Evolutionary conservation across 1,284 basidiomycete species (phyloP).

Genomic region (Ustilago trichophora): DNA sequence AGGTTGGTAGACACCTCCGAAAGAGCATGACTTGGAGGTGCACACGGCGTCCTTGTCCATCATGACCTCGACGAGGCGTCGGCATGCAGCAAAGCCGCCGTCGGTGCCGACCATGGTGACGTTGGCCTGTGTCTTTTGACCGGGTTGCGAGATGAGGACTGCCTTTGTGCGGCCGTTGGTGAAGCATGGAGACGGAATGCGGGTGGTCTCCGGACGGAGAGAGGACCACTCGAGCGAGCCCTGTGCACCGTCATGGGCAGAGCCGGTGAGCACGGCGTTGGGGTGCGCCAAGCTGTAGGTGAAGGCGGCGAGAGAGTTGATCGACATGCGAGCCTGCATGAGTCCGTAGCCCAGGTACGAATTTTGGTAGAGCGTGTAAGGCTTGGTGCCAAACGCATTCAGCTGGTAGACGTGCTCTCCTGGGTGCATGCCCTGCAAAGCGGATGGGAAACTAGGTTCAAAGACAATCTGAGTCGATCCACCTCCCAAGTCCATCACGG

Average conservation of each 20-base stretch:
- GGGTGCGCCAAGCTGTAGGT: conserved; percentile 72
- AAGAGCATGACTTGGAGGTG: conserved; percentile 83
- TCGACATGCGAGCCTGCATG: conserved; percentile 84
- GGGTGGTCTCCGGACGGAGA: conserved; percentile 57
- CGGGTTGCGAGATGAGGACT: conserved; percentile 77
- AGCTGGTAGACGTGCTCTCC: conserved; percentile 95
- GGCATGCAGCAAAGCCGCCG: conserved; percentile 86
- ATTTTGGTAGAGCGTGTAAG: conserved; percentile 64
- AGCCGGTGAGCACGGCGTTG: conserved; percentile 46
- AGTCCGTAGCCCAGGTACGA: conserved; percentile 85
- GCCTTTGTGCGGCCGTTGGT: conserved; percentile 74
- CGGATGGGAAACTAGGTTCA: conserved; percentile 73
- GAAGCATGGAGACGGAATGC: conserved; percentile 82
- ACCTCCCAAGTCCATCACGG: conserved; percentile 94
- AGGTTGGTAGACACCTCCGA: conserved; percentile 97
- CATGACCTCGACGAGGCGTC: conserved; percentile 84
- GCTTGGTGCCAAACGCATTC: conserved; percentile 59
- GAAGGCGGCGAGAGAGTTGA: conserved; percentile 90
- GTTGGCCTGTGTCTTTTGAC: conserved; percentile 60
- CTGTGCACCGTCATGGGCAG: conserved; percentile 25
- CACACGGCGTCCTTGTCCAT: conserved; percentile 96
- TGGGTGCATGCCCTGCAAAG: conserved; percentile 73
- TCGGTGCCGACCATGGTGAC: conserved; percentile 67
- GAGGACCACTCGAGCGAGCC: conserved; percentile 60
- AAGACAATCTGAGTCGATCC: conserved; percentile 98